Percentiles rank a stretch among this genome's conserved stretches.
Conservation (phyloP, 2,329 filamentous ascomycete species). For the Fonsecaea multimorphosa region DNA sequence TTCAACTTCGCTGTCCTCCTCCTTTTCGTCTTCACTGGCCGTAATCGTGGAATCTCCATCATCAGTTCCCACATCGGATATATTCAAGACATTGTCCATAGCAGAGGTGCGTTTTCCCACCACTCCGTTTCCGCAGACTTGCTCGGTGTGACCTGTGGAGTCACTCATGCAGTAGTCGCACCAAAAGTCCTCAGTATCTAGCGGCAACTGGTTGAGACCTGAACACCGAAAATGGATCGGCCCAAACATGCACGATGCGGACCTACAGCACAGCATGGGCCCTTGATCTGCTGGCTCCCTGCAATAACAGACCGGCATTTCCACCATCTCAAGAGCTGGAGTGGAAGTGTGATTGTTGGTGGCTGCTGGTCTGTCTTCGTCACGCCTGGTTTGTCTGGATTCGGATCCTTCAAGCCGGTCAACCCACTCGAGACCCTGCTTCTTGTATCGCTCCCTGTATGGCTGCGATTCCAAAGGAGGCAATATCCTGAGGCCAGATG, state of each 20-base stretch:
- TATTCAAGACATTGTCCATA: neutral
- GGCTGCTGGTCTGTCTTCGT: neutral
- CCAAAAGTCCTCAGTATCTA: slow-evolving; percentile 18
- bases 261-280: slow-evolving; percentile 30
- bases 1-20: neutral
- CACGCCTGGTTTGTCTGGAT: neutral
- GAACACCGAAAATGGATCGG: slow-evolving; percentile 32
- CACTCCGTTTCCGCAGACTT: neutral
- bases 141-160: neutral
- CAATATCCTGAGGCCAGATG: neutral
- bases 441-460: slow-evolving; percentile 33
- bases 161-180: slow-evolving; percentile 28
- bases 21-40: neutral
- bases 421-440: slow-evolving; percentile 30
- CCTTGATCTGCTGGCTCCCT: slow-evolving; percentile 9
- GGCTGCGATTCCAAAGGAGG: slow-evolving; percentile 1
- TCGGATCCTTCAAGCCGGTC: slow-evolving; percentile 11
- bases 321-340: neutral
- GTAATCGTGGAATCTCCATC: neutral
- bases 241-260: slow-evolving; percentile 30
- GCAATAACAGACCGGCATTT: slow-evolving; percentile 26
- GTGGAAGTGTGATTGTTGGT: neutral
- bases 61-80: neutral
- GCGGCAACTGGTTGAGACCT: slow-evolving; percentile 25
- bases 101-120: neutral